Base-by-base conservation (phyloP, 2,329 filamentous ascomycete species). In the Fusarium sp. region DNA sequence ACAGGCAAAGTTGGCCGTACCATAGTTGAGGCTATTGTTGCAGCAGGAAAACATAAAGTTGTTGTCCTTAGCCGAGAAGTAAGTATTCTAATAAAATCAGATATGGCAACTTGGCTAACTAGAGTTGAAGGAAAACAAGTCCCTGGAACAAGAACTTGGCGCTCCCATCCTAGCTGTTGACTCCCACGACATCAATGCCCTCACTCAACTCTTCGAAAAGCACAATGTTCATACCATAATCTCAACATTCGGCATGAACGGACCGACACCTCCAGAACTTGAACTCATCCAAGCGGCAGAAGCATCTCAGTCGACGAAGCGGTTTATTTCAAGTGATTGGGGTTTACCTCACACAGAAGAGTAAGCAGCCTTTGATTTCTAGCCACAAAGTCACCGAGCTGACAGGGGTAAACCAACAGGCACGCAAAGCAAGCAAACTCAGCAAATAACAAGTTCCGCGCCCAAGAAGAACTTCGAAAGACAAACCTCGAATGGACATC, bases 1-100 rank as follows among this genome's bases (percentile, higher is more conserved):
- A 65, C 62, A 12, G 63, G 61, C 25, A 66, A 60, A 4, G 55
- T 67, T 25, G 55, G 55, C 22, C 47, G 55, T 5, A 46, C 48
- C 2, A 22, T 66, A 1, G 55, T 66, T 3, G 54, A 61, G 24
- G 47, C 63, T 18, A 44, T 65, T 4, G 24, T 54, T 18, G 29
- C 47, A 1, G 24, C 12, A 45, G 55, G 44, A 40, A 63, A 65
- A 4, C 37, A 53, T n/a, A 7, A 59, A 20, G 46, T 59, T 2
- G 13, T 59, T n/a, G 11, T 65, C 2, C 47, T 66, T 11, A 59
- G 61, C 1, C 16, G 63, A 53, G 20, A 65, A 12, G 53, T 49
- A 11, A 30, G 11, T 2, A 3, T 2, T 2, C 7, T 0, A 1
- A 2, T 2, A 0, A 10, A 4, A 0, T 0, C 6, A 1, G 0